Evolutionary conservation across 129 eudicot species (phyloP).

Genomic region (Erigeron canadensis): DNA sequence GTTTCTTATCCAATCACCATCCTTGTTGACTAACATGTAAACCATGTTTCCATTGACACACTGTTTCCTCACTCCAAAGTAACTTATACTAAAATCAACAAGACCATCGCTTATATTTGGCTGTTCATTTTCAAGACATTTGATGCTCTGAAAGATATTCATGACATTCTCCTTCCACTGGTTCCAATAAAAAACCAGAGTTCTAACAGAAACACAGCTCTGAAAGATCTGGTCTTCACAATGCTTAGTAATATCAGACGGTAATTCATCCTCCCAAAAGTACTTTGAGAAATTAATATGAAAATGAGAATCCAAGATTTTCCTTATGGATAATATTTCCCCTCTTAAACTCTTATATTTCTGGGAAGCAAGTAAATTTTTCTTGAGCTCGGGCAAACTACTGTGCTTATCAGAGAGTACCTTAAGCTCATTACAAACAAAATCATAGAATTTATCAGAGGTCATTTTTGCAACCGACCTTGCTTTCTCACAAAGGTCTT

Average conservation of each 20-base stretch:
- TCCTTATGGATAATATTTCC: not conserved
- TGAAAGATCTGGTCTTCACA: not conserved
- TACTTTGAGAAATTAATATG: not conserved
- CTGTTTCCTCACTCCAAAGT: too few species aligned
- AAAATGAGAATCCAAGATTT: not conserved
- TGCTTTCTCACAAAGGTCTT: not conserved
- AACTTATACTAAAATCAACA: too few species aligned
- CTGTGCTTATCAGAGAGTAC: not conserved
- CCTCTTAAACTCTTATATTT: not conserved
- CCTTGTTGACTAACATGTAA: too few species aligned
- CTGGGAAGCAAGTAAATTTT: not conserved
- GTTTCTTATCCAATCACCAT: too few species aligned
- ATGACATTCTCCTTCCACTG: too few species aligned
- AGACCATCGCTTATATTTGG: too few species aligned
- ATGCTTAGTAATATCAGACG: not conserved
- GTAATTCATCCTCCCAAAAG: not conserved
- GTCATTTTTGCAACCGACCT: not conserved
- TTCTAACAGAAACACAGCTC: not conserved
- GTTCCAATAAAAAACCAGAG: not conserved
- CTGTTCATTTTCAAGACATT: too few species aligned
- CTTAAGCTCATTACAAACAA: constrained; percentile 1
- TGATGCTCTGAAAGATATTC: too few species aligned
- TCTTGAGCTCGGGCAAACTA: not conserved
- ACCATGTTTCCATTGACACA: too few species aligned
- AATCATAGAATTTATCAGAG: not conserved